Evolutionary conservation across 371 early-diverging fungal species (phyloP), one percentile per base, ranked within the genome.

Genomic region (Cokeromyces recurvatus): DNA sequence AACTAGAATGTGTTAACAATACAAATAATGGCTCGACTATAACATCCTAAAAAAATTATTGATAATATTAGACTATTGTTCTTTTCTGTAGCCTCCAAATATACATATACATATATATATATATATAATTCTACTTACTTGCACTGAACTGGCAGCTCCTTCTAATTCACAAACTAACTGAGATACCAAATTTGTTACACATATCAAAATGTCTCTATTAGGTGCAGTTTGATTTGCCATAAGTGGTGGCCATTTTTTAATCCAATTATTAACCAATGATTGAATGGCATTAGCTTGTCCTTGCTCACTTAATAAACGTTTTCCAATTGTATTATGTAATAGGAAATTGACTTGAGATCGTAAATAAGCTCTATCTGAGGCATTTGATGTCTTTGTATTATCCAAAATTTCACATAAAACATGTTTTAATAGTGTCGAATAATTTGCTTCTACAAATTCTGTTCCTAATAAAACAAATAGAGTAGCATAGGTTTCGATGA

Each of bases 401-500:
- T 75, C 75, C 17, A 73, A 60, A 22, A 84, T 51, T 32, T 84
- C 87, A 2, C 70, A 68, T 17, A 92, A 46, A 1, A 93, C 46
- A 49, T 90, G 91, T 37, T 71, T 79, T 14, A 81, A 60, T 39
- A 95, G 84, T 0, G 59, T 38, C 0, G 79, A 51, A 59, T 92
- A 94, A 48, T 97, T 77, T 3, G 71, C 39, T 54, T 91, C 94
- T 5, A 92, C 82, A 40, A 82, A 82, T 2, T 64, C 63, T 0
- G 83, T 60, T 2, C 94, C 95, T 1, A 92, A 68, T 43, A 78
- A 64, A 15, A 81, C 68, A 47, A 92, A 82, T 4, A 92, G 53
- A 1, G 81, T 76, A 0, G 88, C 84, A 64, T 92, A 93, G 0
- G 86, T 77, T 51, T 94, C 92, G 10, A 89, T 66, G 1, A 94